These are phyloP conservation scores for Coelastrella sp. DNA, from an alignment of 139 green algal species.

Conservation along the genomic window DNA sequence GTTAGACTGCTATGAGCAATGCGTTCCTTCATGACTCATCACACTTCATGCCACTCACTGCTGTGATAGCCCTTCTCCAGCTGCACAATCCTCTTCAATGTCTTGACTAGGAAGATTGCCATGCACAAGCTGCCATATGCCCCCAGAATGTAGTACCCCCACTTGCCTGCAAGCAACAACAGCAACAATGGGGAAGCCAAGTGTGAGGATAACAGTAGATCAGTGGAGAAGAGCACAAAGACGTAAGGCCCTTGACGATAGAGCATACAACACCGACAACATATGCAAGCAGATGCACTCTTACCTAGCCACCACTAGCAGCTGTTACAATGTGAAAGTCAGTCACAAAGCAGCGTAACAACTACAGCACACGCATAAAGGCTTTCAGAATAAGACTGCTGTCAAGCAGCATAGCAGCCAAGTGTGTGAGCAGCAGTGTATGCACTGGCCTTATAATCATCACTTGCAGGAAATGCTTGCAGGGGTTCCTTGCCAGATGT, in stretches of 20 bases:
- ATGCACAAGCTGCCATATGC: conserved; percentile 83
- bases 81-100: conserved; percentile 82
- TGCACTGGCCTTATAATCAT: too few relatives aligned
- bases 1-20: not conserved
- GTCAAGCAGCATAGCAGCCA: too few relatives aligned
- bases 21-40: not conserved
- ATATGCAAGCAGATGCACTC: too few relatives aligned
- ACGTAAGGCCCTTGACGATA: too few relatives aligned
- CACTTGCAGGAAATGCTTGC: too few relatives aligned
- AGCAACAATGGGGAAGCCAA: not conserved
- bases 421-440: too few relatives aligned
- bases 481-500: not conserved
- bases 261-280: too few relatives aligned
- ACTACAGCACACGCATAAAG: too few relatives aligned
- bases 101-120: conserved; percentile 93
- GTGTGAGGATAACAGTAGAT: not conserved
- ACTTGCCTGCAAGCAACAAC: conserved; percentile 53
- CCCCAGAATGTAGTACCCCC: conserved; percentile 75
- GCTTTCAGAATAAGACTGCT: too few relatives aligned
- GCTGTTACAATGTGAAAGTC: too few relatives aligned
- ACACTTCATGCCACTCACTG: not conserved
- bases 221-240: not conserved
- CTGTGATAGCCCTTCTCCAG: not conserved
- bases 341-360: too few relatives aligned
- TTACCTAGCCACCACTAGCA: too few relatives aligned